Evolutionary conservation across 176 grass and related monocot species (phyloP), one percentile per base, ranked within the genome.

Genomic region (Phoenix dactylifera): DNA sequence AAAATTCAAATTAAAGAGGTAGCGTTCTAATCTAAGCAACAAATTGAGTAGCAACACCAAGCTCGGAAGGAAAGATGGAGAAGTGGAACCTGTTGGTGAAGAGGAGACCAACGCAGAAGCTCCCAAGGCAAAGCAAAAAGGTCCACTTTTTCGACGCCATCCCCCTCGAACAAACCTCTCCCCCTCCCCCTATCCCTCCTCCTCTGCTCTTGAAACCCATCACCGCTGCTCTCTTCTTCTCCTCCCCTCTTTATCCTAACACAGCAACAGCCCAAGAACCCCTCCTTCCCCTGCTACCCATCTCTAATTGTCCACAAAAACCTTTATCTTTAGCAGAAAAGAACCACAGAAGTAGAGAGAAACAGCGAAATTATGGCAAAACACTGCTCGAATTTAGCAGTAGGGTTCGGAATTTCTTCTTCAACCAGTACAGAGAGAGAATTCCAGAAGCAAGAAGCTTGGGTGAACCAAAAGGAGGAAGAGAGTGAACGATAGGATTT

Each of bases 101-200:
- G 83, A 95, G 74, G 16, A 95, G 75, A 39, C 86, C 91, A 62
- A 89, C 68, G 81, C 39, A 82, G 77, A 95, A 95, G 83, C 91
- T 82, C 30, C 91, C 83, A 62, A 86, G 74, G 77, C 91, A 95
- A 74, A 95, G 77, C 76, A 95, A 70, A 24, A 95, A 50, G 19
- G 82, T 77, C 80, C 86, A 87, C 60, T 67, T 84, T 52, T 65
- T 74, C 15, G 77, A 69, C 29, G 85, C 75, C 50, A 65, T 68
- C 6, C 71, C 68, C 74, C 19, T 52, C 74, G 12, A 44, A 44
- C 35, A 44, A 44, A 44, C 68, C 77, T 70, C 65, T 69, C 23
- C 69, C 74, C 76, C 74, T 72, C 7, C 48, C 24, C 70, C 77
- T 75, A 72, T 52, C 67, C 22, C 35, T 25, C 67, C 23, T 49